phyloP scores from a whole-genome alignment of 2,329 filamentous ascomycete species.

The Akanthomyces uredinophilus region DNA sequence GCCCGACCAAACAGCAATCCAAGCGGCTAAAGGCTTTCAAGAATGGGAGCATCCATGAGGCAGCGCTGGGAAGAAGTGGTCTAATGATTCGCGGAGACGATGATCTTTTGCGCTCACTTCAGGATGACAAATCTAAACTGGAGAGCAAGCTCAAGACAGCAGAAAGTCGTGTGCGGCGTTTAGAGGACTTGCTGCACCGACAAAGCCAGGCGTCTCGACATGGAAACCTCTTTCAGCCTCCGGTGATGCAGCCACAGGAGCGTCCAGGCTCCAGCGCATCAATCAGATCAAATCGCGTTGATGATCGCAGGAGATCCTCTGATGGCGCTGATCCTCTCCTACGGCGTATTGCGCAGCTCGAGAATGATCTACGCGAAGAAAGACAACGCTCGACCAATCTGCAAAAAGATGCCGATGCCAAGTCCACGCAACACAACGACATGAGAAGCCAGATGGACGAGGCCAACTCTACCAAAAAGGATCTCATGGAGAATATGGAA shows the following conservation, averaged over 20 bases:
- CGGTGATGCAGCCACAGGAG: conserved; percentile 41
- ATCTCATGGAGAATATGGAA: conserved; percentile 92
- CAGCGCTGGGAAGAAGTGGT: conserved; percentile 79
- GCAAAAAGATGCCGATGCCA: conserved; percentile 63
- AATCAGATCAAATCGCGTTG: conserved; percentile 37
- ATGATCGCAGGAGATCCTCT: conserved; percentile 42
- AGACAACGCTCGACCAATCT: conserved; percentile 61
- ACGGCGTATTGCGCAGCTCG: conserved; percentile 57
- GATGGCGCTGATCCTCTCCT: conserved; percentile 43
- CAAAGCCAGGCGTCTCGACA: conserved; percentile 59
- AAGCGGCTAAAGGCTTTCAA: conserved; percentile 92
- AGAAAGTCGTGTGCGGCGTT: conserved; percentile 80
- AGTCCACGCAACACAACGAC: conserved; percentile 52
- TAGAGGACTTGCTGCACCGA: conserved; percentile 88
- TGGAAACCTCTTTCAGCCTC: conserved; percentile 50
- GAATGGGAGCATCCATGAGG: conserved; percentile 90
- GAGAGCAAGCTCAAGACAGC: conserved; percentile 75
- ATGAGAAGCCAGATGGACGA: conserved; percentile 72
- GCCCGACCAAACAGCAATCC: conserved; percentile 78
- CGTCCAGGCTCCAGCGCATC: conserved; percentile 47
- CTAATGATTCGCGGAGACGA: conserved; percentile 83
- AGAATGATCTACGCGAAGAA: conserved; percentile 71
- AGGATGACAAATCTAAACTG: conserved; percentile 72
- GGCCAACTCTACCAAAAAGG: conserved; percentile 85
- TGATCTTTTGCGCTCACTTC: conserved; percentile 70